Base-by-base conservation (phyloP, 1,284 basidiomycete genomes). In the Sanguinoderma infundibulare region DNA sequence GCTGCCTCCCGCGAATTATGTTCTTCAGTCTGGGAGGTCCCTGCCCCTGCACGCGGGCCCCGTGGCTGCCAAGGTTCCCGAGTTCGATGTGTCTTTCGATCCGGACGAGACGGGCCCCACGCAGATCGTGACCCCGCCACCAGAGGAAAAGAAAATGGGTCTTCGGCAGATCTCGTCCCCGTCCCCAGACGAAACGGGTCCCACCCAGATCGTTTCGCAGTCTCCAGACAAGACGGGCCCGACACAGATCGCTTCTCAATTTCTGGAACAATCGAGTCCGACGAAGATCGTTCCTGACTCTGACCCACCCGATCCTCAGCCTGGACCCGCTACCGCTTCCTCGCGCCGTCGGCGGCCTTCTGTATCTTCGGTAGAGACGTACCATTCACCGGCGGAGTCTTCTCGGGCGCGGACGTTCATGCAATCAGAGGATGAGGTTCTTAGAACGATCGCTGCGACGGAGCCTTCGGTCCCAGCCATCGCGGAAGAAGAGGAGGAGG, bases 101-200 rank as follows among this genome's bases (percentile, higher is more conserved):
- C 74, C 75, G 8, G 74, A 73, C 50, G 65, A 60, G 42, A 56
- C 53, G 6, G 56, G 59, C 12, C 58, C 68, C 7, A 58, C 67
- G 26, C 59, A 63, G 35, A 38, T 44, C 22, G 53, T 51, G 32
- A 22, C 49, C 20, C 49, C 26, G 22, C 15, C 24, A 22, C n/a
- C 20, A 7, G 39, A 53, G 36, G 20, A 35, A 39, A 30, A 53
- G 36, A 22, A 35, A 39, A 30, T 20, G 40, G 38, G 35, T 52
- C 42, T 46, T 4, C 28, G 39, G 35, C 57, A 60, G 30, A 38
- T 51, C 22, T 53, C 17, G 44, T 47, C 53, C 20, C 51, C 46
- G 17, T 46, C 49, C 28, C 22, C 32, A 1, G 26, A 53, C 10
- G 22, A 20, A 36, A 28, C 34, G 47, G 32, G 38, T 46, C 40